phyloP scores from a whole-genome alignment of 202 grass and related monocot species.

The Digitaria exilis region DNA sequence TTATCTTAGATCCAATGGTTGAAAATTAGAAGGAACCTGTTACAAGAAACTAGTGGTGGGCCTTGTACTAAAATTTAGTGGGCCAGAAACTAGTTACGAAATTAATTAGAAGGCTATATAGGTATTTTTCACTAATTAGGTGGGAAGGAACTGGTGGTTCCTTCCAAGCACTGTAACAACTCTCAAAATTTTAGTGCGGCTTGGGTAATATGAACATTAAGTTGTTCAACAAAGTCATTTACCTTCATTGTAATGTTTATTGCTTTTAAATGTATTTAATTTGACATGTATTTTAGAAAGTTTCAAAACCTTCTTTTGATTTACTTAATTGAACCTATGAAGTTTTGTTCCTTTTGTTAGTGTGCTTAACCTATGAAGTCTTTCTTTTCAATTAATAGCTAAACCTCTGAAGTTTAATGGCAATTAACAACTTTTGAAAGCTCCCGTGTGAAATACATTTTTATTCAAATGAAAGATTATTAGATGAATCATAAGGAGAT shows the following conservation, averaged over 20 bases:
- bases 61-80: too few relatives aligned
- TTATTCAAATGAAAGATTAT: not conserved
- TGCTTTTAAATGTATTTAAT: not conserved
- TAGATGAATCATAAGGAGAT: not conserved
- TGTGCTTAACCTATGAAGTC: not conserved
- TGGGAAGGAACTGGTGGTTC: too few relatives aligned
- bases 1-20: too few relatives aligned
- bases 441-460: not conserved
- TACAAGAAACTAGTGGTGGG: too few relatives aligned
- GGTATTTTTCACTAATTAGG: too few relatives aligned
- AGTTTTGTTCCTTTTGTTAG: too few relatives aligned
- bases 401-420: not conserved
- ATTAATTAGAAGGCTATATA: too few relatives aligned
- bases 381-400: not conserved
- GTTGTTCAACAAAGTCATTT: not conserved
- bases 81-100: too few relatives aligned
- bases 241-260: not conserved
- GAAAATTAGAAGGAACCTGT: too few relatives aligned
- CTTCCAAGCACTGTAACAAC: too few relatives aligned
- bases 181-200: not conserved
- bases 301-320: too few relatives aligned
- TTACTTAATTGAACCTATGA: too few relatives aligned
- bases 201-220: not conserved
- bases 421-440: not conserved
- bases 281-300: not conserved